A percentile compares a stretch with the other conserved stretches of the same genome.
These are phyloP conservation scores for Globisporangium perplexum DNA, from an alignment of 352 stramenopile genomes.

Conservation along the genomic window DNA sequence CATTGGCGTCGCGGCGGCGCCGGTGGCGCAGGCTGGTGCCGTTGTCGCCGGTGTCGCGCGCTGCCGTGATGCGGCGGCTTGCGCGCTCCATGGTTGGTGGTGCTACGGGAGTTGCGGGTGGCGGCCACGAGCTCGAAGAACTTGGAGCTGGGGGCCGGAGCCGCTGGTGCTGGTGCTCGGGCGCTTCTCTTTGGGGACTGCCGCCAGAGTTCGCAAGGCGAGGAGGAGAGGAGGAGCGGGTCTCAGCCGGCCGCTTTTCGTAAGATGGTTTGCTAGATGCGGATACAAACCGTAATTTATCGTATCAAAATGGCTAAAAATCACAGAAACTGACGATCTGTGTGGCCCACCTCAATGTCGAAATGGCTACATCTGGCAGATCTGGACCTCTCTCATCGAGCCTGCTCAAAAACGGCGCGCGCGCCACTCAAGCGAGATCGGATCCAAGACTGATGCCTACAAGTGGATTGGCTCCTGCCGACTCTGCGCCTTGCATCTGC, in stretches of 20 bases:
- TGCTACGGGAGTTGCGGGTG: background rate
- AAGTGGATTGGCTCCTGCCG: too few species aligned
- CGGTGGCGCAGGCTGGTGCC: slow-evolving; percentile 29
- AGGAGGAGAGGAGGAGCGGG: background rate
- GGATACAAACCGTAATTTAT: background rate
- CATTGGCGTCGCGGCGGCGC: slow-evolving; percentile 22
- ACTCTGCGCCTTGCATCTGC: too few species aligned
- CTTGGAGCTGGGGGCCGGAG: too few species aligned
- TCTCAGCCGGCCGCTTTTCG: background rate
- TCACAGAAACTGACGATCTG: background rate
- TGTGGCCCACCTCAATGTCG: background rate
- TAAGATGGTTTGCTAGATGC: background rate
- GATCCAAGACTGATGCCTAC: too few species aligned
- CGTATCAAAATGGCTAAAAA: background rate
- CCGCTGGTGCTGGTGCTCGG: background rate
- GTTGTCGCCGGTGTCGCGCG: slow-evolving; percentile 15
- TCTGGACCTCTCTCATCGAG: too few species aligned
- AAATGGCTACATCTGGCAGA: background rate
- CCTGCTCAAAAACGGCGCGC: too few species aligned
- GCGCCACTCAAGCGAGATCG: too few species aligned
- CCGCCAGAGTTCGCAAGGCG: background rate
- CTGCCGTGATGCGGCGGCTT: slow-evolving; percentile 35
- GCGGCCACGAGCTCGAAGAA: too few species aligned
- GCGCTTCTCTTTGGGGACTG: slow-evolving; percentile 2
- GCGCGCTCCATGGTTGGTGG: slow-evolving; percentile 36